Evolutionary conservation across 306 rosid genomes (phyloP), one percentile per base, ranked within the genome.

Genomic region (Inga oerstediana): DNA sequence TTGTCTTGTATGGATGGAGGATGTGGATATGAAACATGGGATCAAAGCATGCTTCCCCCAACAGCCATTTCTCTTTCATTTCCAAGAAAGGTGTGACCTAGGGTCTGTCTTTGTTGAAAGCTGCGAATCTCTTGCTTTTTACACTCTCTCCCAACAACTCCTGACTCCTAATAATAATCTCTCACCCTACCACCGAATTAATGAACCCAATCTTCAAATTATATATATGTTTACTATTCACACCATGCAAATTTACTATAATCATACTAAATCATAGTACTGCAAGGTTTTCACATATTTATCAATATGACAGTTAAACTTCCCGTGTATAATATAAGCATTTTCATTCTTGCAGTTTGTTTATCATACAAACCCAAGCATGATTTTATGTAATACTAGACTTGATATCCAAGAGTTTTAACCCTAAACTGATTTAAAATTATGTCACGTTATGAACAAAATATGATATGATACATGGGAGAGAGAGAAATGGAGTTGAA

Each of bases 11-110:
- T 82, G 74, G 71, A 81, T 77, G 9, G 61, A n/a, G 13, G 64
- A 43, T 84, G 76, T 70, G 85, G 56, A 5, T 71, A 35, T 59
- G 61, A 72, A 75, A 89, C 89, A 89, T 91, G 78, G 91, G 86
- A 88, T 83, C 76, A 78, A 89, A 83, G 97, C 97, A 97, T 84
- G 91, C 75, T 87, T 90, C 73, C 89, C 91, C 87, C 76, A 46
- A 89, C 90, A 80, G 59, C 66, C 51, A 84, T 86, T 88, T 69
- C 80, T 88, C 91, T 94, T 92, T 88, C 99, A 97, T 94, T 97
- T 85, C 99, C 99, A 86, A 94, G 91, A 92, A 92, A 90, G 83
- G 89, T 39, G 73, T 86, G 80, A 77, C 81, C 86, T 84, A 86
- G 83, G 84, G 76, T 80, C 84, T 87, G 92, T 93, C 98, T 84